These are phyloP conservation scores for Triglochin maritima DNA, from an alignment of 106 monocot genomes.

Conservation along the genomic window DNA sequence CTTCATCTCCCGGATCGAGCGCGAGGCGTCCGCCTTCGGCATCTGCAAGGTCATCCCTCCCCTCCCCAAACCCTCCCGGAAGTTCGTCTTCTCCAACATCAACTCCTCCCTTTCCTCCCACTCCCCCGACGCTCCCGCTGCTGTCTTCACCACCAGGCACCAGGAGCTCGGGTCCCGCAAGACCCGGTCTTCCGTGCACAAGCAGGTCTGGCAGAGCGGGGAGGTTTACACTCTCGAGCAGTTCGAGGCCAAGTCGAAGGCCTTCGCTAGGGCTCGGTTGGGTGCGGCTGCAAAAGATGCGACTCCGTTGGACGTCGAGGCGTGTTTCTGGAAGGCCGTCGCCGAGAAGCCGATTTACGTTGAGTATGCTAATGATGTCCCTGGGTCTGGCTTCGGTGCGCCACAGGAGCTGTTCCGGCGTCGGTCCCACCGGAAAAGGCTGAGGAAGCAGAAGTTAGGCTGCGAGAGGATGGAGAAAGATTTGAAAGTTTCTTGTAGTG, in stretches of 20 bases:
- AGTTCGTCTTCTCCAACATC: slow-evolving; percentile 62
- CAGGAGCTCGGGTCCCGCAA: slow-evolving; percentile 68
- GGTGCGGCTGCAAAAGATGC: slow-evolving; percentile 22
- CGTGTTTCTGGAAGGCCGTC: slow-evolving; percentile 71
- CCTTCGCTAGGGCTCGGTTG: slow-evolving; percentile 47
- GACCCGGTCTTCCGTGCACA: slow-evolving; percentile 16
- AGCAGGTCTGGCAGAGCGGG: slow-evolving; percentile 99
- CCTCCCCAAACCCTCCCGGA: slow-evolving; percentile 52
- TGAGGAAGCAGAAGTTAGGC: slow-evolving; percentile 14
- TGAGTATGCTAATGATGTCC: slow-evolving; percentile 96
- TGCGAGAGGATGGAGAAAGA: neutral
- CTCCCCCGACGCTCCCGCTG: neutral
- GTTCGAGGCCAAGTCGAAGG: slow-evolving; percentile 78
- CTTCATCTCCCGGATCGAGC: slow-evolving; percentile 86
- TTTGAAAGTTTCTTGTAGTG: neutral
- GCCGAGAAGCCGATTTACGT: slow-evolving; percentile 71
- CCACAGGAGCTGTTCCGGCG: slow-evolving; percentile 23
- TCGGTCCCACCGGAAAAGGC: slow-evolving; percentile 8
- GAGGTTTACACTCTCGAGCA: slow-evolving; percentile 76
- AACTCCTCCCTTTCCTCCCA: slow-evolving; percentile 38
- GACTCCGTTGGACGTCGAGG: slow-evolving; percentile 48
- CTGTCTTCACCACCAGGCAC: slow-evolving; percentile 66
- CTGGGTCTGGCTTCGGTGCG: slow-evolving; percentile 74
- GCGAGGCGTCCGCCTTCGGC: slow-evolving; percentile 68
- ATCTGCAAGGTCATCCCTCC: slow-evolving; percentile 99